A percentile compares a stretch with the other conserved stretches of the same genome.
Conservation (phyloP, 768 basidiomycete species). For the Pleurotus giganteus region DNA sequence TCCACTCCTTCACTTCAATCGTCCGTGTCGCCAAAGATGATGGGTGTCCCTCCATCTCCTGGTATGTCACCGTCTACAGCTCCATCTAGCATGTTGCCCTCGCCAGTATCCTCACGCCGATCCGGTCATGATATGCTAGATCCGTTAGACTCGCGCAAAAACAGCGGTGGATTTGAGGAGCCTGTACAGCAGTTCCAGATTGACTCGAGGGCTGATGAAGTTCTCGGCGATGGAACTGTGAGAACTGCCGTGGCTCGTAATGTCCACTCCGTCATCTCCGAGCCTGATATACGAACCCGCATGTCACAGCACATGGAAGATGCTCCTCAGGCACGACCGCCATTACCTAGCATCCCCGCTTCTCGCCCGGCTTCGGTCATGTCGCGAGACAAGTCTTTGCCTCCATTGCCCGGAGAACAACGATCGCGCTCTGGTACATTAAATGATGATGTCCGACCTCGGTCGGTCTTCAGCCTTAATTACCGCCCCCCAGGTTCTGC, state of each 20-base stretch:
- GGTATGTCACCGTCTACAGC: constrained; percentile 75
- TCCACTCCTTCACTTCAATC: constrained; percentile 64
- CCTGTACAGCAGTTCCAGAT: constrained; percentile 28
- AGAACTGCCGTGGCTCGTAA: constrained; percentile 25
- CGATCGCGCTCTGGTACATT: constrained; percentile 36
- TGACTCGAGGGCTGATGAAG: constrained; percentile 15
- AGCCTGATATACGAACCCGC: constrained; percentile 59
- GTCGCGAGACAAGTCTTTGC: constrained; percentile 71
- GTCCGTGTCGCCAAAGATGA: constrained; percentile 56
- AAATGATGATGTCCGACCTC: constrained; percentile 50
- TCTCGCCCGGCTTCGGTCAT: constrained; percentile 23
- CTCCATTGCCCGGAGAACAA: constrained; percentile 64
- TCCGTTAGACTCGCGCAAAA: constrained; percentile 38
- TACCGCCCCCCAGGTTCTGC: constrained; percentile 43
- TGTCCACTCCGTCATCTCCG: constrained; percentile 56
- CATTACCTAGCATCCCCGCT: constrained; percentile 13
- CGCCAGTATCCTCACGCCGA: constrained; percentile 70
- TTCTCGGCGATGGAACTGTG: constrained; percentile 22
- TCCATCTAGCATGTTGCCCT: constrained; percentile 72
- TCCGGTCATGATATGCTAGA: constrained; percentile 57
- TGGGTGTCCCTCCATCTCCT: constrained; percentile 44
- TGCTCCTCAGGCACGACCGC: constrained; percentile 30
- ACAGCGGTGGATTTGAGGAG: constrained; percentile 42
- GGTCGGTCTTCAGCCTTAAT: constrained; percentile 61
- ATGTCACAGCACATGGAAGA: constrained; percentile 28